Percentiles rank a stretch among this genome's conserved stretches.
phyloP scores from a whole-genome alignment of 805 yeast species.

The Suhomyces sp. region DNA sequence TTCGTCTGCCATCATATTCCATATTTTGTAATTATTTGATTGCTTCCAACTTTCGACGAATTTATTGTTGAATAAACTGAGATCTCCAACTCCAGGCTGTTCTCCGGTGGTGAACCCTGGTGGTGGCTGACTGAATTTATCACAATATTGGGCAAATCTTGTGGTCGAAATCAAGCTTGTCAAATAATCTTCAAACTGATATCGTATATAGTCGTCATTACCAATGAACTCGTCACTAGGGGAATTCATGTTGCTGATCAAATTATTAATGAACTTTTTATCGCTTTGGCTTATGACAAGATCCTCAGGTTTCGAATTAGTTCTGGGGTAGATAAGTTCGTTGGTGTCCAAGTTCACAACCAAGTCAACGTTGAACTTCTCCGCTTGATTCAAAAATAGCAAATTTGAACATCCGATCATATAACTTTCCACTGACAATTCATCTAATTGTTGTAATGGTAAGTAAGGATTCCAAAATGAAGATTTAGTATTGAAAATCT shows the following conservation, averaged over 20 bases:
- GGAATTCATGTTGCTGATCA: slow-evolving; percentile 51
- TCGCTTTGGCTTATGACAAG: slow-evolving; percentile 47
- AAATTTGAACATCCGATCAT: slow-evolving; percentile 88
- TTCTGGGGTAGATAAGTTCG: slow-evolving; percentile 44
- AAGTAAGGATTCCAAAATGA: slow-evolving; percentile 90
- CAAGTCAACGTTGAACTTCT: slow-evolving; percentile 60
- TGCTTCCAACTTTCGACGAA: slow-evolving; percentile 33
- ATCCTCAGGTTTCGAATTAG: slow-evolving; percentile 25
- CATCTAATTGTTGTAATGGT: slow-evolving; percentile 89
- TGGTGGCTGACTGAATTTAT: slow-evolving; percentile 34
- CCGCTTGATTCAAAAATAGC: slow-evolving; percentile 62
- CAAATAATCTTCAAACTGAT: slow-evolving; percentile 87
- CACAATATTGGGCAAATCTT: slow-evolving; percentile 62
- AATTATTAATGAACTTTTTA: slow-evolving; percentile 66
- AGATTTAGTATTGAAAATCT: slow-evolving; percentile 74
- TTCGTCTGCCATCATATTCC: slow-evolving; percentile 43
- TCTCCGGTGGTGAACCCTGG: slow-evolving; percentile 33
- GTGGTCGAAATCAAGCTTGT: slow-evolving; percentile 70
- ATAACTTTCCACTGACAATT: slow-evolving; percentile 59
- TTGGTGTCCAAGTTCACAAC: slow-evolving; percentile 67
- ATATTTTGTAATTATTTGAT: slow-evolving; percentile 36
- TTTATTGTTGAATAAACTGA: slow-evolving; percentile 27
- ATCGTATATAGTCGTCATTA: slow-evolving; percentile 79
- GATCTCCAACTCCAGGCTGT: slow-evolving; percentile 24
- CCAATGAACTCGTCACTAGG: slow-evolving; percentile 35